Percentiles rank a stretch among this genome's conserved stretches.
Conservation (phyloP, 2,329 filamentous ascomycete species). For the Leptodontidium sp. region DNA sequence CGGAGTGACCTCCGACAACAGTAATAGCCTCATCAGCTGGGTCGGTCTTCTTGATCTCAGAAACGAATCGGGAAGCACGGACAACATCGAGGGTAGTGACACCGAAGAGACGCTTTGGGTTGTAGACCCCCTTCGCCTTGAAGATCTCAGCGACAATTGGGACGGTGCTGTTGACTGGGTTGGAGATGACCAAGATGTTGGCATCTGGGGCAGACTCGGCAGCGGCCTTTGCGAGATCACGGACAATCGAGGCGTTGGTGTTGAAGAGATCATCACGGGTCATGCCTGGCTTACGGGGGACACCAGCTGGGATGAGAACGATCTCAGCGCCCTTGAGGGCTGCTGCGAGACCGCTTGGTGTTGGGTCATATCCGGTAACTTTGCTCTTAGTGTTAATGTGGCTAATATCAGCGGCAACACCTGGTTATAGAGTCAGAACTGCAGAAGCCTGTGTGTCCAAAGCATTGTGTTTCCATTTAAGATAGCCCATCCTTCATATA, state of each 20-base stretch:
- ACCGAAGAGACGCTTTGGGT: constrained; percentile 98
- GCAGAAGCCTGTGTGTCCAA: background rate
- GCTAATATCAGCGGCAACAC: constrained; percentile 96
- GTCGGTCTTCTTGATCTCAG: constrained; percentile 89
- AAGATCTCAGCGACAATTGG: constrained; percentile 97
- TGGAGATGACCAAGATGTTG: constrained; percentile 97
- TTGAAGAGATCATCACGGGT: constrained; percentile 99
- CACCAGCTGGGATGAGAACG: constrained; percentile 96
- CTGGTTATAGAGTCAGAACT: constrained; percentile 53
- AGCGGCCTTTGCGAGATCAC: constrained; percentile 94
- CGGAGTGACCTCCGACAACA: constrained; percentile 96
- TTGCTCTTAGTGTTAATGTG: constrained; percentile 99
- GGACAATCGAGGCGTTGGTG: constrained; percentile 99
- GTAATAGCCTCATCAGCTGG: constrained; percentile 93
- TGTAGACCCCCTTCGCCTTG: constrained; percentile 95
- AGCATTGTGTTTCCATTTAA: background rate
- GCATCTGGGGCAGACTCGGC: constrained; percentile 89
- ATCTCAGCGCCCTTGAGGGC: constrained; percentile 90
- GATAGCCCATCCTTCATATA: constrained; percentile 21
- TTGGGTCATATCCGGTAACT: constrained; percentile 89
- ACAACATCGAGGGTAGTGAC: constrained; percentile 99
- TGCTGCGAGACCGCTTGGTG: constrained; percentile 75
- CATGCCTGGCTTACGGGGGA: constrained; percentile 96
- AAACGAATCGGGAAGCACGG: constrained; percentile 97
- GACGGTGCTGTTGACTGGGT: constrained; percentile 99